Evolutionary conservation across 1,284 basidiomycete species (phyloP).

Genomic region (Trametes hirsuta): DNA sequence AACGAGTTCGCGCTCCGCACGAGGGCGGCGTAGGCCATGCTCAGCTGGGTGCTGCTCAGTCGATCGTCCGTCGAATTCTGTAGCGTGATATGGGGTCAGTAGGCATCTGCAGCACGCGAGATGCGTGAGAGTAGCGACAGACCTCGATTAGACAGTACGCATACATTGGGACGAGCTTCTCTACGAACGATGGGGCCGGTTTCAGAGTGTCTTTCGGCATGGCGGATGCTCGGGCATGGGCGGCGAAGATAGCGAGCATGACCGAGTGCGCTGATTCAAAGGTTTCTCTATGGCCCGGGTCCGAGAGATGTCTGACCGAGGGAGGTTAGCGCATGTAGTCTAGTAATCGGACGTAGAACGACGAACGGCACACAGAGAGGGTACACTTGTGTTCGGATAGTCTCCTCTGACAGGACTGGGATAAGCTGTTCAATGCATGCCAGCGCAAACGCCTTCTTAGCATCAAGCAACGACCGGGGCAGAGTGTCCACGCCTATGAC

Average conservation of each 20-base stretch:
- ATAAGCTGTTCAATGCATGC: constrained; percentile 74
- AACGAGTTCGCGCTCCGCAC: constrained; percentile 56
- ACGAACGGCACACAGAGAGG: constrained; percentile 65
- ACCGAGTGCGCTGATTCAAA: constrained; percentile 80
- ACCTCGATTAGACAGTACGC: constrained; percentile 67
- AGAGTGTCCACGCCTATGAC: constrained; percentile 6
- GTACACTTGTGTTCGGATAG: constrained; percentile 54
- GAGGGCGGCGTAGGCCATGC: constrained; percentile 67
- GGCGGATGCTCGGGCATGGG: constrained; percentile 49
- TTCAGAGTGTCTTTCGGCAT: constrained; percentile 14
- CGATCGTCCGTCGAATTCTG: constrained; percentile 67
- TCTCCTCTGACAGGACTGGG: constrained; percentile 52
- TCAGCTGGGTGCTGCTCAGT: constrained; percentile 60
- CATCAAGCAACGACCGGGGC: constrained; percentile 37
- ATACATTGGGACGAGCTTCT: constrained; percentile 70
- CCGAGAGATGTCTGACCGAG: constrained; percentile 51
- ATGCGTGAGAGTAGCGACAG: constrained; percentile 21
- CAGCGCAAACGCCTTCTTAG: constrained; percentile 64
- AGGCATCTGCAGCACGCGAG: neutral
- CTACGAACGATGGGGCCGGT: constrained; percentile 40
- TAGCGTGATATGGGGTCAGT: neutral
- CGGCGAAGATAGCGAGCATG: constrained; percentile 66
- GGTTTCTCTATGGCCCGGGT: constrained; percentile 62
- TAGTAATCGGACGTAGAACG: neutral
- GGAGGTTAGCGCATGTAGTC: neutral